Evolutionary conservation across 176 grass and related monocot species (phyloP).

Genomic region (Phyllostachys edulis): DNA sequence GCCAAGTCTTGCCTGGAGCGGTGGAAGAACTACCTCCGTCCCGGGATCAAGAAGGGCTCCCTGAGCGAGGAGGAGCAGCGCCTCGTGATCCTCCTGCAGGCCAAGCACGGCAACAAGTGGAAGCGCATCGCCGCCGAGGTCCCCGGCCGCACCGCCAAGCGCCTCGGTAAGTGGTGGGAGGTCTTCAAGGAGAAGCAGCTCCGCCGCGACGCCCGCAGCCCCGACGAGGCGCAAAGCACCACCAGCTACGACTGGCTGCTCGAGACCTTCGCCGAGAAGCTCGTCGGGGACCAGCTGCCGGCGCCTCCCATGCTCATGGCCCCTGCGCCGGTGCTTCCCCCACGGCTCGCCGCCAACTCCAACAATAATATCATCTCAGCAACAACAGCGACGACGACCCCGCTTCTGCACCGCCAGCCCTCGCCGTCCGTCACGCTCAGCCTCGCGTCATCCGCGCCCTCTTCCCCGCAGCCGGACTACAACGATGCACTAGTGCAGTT

Average conservation of each 20-base stretch:
- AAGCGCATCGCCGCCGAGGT: constrained; percentile 91
- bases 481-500: not conserved
- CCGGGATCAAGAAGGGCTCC: constrained; percentile 82
- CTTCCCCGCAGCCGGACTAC: not conserved
- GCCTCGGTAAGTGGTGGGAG: constrained; percentile 98
- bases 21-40: constrained; percentile 97
- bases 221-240: constrained; percentile 41
- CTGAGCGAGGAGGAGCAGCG: constrained; percentile 90
- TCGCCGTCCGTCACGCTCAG: constrained; percentile 59
- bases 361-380: too few relatives aligned
- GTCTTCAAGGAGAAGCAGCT: constrained; percentile 96
- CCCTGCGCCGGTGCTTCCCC: constrained; percentile 50
- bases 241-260: constrained; percentile 66
- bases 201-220: constrained; percentile 17
- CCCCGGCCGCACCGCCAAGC: constrained; percentile 70
- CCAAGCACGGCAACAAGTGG: constrained; percentile 98
- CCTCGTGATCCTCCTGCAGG: constrained; percentile 75
- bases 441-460: constrained; percentile 19
- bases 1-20: constrained; percentile 94
- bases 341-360: constrained; percentile 41
- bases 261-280: constrained; percentile 88
- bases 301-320: constrained; percentile 51
- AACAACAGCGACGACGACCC: not conserved
- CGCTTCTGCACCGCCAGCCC: not conserved
- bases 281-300: constrained; percentile 52